Evolutionary conservation across 768 basidiomycete genomes (phyloP), one percentile per base, ranked within the genome.

Genomic region (Mycena venus): DNA sequence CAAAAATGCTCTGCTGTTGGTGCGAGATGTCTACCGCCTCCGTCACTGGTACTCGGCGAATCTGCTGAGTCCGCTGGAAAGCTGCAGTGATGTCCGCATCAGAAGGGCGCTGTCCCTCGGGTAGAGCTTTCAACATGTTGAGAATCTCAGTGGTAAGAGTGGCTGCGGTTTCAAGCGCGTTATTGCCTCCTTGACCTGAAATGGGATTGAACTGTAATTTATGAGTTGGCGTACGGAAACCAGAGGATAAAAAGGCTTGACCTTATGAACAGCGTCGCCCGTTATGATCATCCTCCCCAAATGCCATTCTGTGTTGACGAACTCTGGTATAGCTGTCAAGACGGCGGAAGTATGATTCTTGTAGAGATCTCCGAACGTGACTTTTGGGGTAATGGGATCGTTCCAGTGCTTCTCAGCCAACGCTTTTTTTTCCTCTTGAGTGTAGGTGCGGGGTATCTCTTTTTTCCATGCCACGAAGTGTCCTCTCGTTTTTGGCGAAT

Each of bases 381-480:
- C 62, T 14, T 44, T 64, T 3, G 36, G 14, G 44, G 25, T 64
- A n/a, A 64, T 34, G 25, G 62, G 62, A 27, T 64, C 62, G 31
- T 64, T 64, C 62, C 62, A 64, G 62, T 64, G 62, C 62, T 49
- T 44, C 62, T 64, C 27, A 3, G 62, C 62, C 27, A 64, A 21
- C 25, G 40, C 47, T 12, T 32, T 27, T 8, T 47, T 47, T 14
- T 64, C 27, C 47, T 64, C 62, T 4, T 64, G 42, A 1, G 62
- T 31, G 49, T 31, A 64, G 25, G 11, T 47, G 3, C 44, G 62
- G 9, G 42, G 62, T 1, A 64, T 64, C 38, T 64, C 62, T 25
- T 44, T 64, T n/a, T 6, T 64, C 44, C 62, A 64, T 47, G 17
- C 62, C 62, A 12, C 42, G 62, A 1, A 64, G 42, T 19, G 42